Evolutionary conservation across 352 stramenopile genomes (phyloP), one percentile per base, ranked within the genome.

Genomic region (Plasmopara halstedii): DNA sequence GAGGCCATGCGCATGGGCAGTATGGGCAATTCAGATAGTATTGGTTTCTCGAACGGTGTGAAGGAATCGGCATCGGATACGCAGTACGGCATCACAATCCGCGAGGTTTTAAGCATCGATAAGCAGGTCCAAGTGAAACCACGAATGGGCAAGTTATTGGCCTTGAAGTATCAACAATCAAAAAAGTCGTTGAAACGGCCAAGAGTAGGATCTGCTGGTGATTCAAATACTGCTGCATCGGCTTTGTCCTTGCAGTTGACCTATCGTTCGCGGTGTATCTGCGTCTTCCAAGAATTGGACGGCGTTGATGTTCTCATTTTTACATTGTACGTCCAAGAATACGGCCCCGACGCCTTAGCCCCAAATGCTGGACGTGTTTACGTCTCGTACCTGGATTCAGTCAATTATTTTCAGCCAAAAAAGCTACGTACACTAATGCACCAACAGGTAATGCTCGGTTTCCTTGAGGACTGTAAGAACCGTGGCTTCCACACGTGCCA

Each of bases 361-460:
- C 80, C 83, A 1, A 95, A 95, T 41, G 74, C 73, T 35, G 78
- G 83, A 0, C 73, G 79, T 40, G 79, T 94, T 2, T 95, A 95
- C 55, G 79, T 95, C 13, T 92, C 81, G 37, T 95, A 95, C 46
- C 46, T 95, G 49, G 84, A 95, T 45, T 93, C 79, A 19, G 81
- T 94, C 10, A 91, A 93, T 55, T 95, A 93, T 50, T 90, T 94
- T 42, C 73, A 91, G 46, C 84, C 84, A 4, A 92, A 91, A 54
- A 93, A 91, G 46, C 64, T 89, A 15, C 80, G 84, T 4, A 94
- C 83, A 6, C 49, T 91, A 35, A 89, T 93, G 78, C 82, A 94
- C 41, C 84, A 94, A 53, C 74, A 92, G 14, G 78, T 95, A 37
- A 92, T 95, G 73, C 49, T 93, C 10, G 83, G 76, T 3, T 95